These are phyloP conservation scores for Nigrospora osmanthi DNA, from an alignment of 2,329 filamentous ascomycete species.

Conservation along the genomic window DNA sequence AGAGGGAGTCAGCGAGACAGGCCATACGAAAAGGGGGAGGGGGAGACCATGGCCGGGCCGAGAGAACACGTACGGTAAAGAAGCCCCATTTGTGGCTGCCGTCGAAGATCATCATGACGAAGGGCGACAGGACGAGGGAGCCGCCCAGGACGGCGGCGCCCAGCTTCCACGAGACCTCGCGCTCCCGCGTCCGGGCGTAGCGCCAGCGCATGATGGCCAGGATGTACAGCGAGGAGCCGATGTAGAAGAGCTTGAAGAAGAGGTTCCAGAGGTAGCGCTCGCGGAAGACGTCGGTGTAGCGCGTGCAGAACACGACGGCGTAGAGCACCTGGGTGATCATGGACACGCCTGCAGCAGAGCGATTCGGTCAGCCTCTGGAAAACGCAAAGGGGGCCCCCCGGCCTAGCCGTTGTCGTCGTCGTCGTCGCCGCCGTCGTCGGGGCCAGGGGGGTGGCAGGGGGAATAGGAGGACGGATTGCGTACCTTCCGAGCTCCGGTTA, in stretches of 20 bases:
- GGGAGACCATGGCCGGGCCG: no score
- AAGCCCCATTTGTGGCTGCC: slow-evolving; percentile 36
- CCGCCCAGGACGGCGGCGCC: slow-evolving; percentile 61
- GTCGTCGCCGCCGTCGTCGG: no score
- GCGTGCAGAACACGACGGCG: slow-evolving; percentile 73
- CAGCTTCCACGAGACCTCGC: slow-evolving; percentile 90
- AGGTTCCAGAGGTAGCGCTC: slow-evolving; percentile 59
- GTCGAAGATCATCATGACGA: slow-evolving; percentile 64
- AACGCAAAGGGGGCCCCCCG: neutral
- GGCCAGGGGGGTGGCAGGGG: no score
- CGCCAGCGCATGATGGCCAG: slow-evolving; percentile 80
- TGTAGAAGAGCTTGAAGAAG: slow-evolving; percentile 84
- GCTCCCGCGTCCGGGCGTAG: slow-evolving; percentile 80
- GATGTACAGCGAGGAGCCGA: slow-evolving; percentile 76
- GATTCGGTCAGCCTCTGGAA: slow-evolving; percentile 8
- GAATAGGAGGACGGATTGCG: slow-evolving; percentile 5
- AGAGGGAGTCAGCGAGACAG: slow-evolving; percentile 8
- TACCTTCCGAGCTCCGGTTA: slow-evolving; percentile 80
- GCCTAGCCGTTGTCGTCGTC: no score
- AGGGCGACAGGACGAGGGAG: slow-evolving; percentile 60
- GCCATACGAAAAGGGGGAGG: neutral
- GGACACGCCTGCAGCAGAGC: slow-evolving; percentile 62
- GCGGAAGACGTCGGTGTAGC: slow-evolving; percentile 77
- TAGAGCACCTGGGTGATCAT: slow-evolving; percentile 89
- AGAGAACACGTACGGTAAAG: slow-evolving; percentile 33